Conservation (phyloP, 257 asterid species). For the Cinchona pubescens region DNA sequence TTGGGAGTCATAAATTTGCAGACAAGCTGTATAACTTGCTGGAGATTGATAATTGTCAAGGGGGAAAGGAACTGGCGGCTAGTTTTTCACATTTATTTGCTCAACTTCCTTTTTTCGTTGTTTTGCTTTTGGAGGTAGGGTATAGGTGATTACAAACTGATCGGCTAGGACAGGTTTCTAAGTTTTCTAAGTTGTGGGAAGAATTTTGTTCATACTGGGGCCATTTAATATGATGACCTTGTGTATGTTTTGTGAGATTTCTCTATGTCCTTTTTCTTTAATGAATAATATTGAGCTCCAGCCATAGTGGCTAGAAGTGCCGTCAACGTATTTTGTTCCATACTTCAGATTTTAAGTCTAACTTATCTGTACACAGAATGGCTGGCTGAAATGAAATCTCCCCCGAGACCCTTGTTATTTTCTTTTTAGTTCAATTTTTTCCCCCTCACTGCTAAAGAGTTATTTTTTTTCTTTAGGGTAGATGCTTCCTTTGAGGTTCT, state of each 20-base stretch:
- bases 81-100: not conserved
- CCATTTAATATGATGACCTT: too few relatives aligned
- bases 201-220: too few relatives aligned
- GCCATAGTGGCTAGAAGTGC: not conserved
- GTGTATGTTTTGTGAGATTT: too few relatives aligned
- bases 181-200: too few relatives aligned
- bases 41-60: not conserved
- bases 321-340: not conserved
- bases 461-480: not conserved
- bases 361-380: not conserved
- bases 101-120: not conserved
- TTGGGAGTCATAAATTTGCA: slow-evolving; percentile 18
- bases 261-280: not conserved
- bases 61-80: not conserved
- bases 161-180: too few relatives aligned
- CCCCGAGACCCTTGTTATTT: not conserved
- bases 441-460: too few relatives aligned
- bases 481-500: not conserved
- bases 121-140: not conserved
- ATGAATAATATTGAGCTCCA: not conserved
- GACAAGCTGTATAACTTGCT: not conserved
- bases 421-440: not conserved
- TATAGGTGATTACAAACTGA: not conserved
- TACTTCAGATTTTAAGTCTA: not conserved
- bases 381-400: not conserved